Percentiles rank a stretch among this genome's conserved stretches.
Evolutionary conservation across 2,329 filamentous ascomycete species (phyloP).

Genomic region (Paraconiothyrium brasiliense): DNA sequence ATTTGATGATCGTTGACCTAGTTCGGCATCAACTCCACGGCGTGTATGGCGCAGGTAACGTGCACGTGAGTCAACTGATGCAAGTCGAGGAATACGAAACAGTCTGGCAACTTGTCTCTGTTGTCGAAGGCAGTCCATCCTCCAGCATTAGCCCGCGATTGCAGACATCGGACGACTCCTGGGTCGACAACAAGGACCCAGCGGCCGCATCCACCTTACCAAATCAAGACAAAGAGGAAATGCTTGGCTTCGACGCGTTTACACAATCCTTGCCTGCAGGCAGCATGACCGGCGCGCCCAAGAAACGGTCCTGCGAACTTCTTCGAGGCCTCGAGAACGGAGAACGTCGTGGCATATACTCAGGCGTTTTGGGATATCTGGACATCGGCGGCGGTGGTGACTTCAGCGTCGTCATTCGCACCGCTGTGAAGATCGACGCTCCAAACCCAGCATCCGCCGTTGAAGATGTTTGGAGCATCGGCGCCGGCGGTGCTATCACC

Average conservation of each 20-base stretch:
- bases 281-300: slow-evolving; percentile 96
- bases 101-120: slow-evolving; percentile 90
- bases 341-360: slow-evolving; percentile 78
- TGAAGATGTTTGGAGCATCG: slow-evolving; percentile 78
- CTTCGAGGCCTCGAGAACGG: slow-evolving; percentile 72
- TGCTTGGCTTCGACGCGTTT: slow-evolving; percentile 77
- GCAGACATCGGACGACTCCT: slow-evolving; percentile 40
- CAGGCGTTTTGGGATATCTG: slow-evolving; percentile 88
- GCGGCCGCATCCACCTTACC: slow-evolving; percentile 23
- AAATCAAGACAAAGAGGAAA: slow-evolving; percentile 28
- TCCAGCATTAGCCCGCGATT: slow-evolving; percentile 30
- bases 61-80: slow-evolving; percentile 80
- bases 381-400: slow-evolving; percentile 86
- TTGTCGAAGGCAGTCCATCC: slow-evolving; percentile 72
- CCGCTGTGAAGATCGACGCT: slow-evolving; percentile 66
- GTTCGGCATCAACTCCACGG: slow-evolving; percentile 93
- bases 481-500: slow-evolving; percentile 90
- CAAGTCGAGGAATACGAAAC: slow-evolving; percentile 90
- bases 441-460: not conserved
- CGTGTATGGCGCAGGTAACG: slow-evolving; percentile 78
- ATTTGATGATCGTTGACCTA: slow-evolving; percentile 97
- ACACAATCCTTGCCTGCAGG: slow-evolving; percentile 83
- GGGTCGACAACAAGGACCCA: slow-evolving; percentile 40
- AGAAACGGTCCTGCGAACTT: slow-evolving; percentile 90
- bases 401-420: slow-evolving; percentile 91